Percentiles rank a stretch among this genome's conserved stretches.
phyloP scores from a whole-genome alignment of 768 basidiomycete genomes.

The Russula virescens region DNA sequence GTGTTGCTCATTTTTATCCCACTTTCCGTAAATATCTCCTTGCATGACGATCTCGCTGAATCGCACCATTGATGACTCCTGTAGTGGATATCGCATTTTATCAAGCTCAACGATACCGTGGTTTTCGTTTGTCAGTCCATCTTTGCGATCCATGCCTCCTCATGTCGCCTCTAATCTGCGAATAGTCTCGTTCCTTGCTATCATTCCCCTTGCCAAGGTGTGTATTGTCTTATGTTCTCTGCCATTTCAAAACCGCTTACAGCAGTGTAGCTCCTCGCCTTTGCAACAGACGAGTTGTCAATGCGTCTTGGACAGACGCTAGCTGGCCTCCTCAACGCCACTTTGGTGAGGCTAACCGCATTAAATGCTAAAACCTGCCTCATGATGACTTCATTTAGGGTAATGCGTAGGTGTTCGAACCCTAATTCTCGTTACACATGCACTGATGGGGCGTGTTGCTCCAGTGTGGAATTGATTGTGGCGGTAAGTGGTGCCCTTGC shows the following conservation, averaged over 20 bases:
- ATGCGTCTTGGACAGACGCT: slow-evolving; percentile 77
- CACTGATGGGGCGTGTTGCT: background rate
- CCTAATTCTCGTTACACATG: background rate
- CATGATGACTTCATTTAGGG: slow-evolving; percentile 22
- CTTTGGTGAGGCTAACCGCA: slow-evolving; percentile 44
- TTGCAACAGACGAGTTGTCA: slow-evolving; percentile 82
- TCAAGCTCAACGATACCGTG: slow-evolving; percentile 47
- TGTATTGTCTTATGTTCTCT: background rate
- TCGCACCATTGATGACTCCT: slow-evolving; percentile 7
- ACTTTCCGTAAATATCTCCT: slow-evolving; percentile 44
- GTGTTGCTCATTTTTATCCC: slow-evolving; percentile 68
- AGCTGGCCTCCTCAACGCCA: slow-evolving; percentile 82
- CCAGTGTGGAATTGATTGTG: slow-evolving; percentile 41
- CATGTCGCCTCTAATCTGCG: background rate
- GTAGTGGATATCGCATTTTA: slow-evolving; percentile 72
- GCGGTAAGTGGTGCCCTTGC: slow-evolving; percentile 29
- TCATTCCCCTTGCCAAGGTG: slow-evolving; percentile 80
- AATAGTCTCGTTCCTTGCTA: slow-evolving; percentile 70
- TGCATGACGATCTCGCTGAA: background rate
- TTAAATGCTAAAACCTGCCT: background rate
- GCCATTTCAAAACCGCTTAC: background rate
- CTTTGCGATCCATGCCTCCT: background rate
- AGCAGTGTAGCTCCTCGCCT: slow-evolving; percentile 56
- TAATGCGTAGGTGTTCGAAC: slow-evolving; percentile 27
- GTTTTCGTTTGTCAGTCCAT: slow-evolving; percentile 63